These are phyloP conservation scores for Didymella keratinophila DNA, from an alignment of 2,329 filamentous ascomycete genomes.

Conservation along the genomic window DNA sequence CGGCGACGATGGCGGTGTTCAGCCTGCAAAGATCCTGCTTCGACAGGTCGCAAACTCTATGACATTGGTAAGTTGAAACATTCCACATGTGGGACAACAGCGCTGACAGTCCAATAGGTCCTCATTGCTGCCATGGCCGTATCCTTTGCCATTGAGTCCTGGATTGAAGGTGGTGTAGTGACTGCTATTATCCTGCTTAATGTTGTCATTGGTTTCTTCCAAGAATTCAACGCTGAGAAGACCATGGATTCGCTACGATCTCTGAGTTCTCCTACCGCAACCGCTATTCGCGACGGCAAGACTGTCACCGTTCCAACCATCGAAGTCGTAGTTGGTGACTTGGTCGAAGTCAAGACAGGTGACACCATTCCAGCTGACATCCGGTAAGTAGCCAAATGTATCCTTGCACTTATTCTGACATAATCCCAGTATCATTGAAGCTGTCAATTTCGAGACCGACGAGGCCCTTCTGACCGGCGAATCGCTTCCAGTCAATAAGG, in stretches of 20 bases:
- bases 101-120: constrained; percentile 34
- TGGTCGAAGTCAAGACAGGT: constrained; percentile 68
- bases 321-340: constrained; percentile 71
- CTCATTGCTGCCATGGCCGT: constrained; percentile 58
- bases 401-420: neutral
- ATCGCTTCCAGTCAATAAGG: constrained; percentile 71
- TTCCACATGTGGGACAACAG: neutral
- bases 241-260: constrained; percentile 57
- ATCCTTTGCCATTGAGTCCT: constrained; percentile 55
- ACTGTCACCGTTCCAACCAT: constrained; percentile 61
- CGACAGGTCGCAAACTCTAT: constrained; percentile 81
- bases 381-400: constrained; percentile 45
- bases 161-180: constrained; percentile 58
- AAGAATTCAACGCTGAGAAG: constrained; percentile 58
- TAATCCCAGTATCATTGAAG: constrained; percentile 58
- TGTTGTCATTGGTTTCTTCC: constrained; percentile 56
- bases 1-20: constrained; percentile 72
- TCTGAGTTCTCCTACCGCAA: constrained; percentile 56
- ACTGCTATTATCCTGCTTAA: constrained; percentile 57
- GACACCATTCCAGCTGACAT: constrained; percentile 75
- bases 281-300: constrained; percentile 61
- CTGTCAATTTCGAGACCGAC: constrained; percentile 78
- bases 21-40: constrained; percentile 76
- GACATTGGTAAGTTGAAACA: constrained; percentile 65
- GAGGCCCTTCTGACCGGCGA: constrained; percentile 76